Percentiles rank a stretch among this genome's conserved stretches.
Evolutionary conservation across 768 basidiomycete species (phyloP).

Genomic region (Trametes cinnabarina): DNA sequence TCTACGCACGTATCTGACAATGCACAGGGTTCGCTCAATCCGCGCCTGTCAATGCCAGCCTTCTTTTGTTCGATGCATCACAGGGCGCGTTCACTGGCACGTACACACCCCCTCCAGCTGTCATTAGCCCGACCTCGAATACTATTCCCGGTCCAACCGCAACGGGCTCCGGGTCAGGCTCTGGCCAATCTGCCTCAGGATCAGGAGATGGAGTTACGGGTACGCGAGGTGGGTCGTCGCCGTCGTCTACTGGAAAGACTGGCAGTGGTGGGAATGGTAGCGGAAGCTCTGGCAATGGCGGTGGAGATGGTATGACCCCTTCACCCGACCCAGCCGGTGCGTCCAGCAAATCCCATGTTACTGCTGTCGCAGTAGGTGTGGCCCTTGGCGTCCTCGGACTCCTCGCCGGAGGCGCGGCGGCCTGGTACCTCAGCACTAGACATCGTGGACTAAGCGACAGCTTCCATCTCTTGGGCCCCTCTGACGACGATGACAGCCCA

Average conservation of each 20-base stretch:
- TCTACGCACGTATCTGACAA: background rate
- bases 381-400: conserved; percentile 60
- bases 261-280: conserved; percentile 26
- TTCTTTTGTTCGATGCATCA: conserved; percentile 51
- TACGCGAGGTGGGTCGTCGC: conserved; percentile 11
- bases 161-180: conserved; percentile 11
- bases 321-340: background rate
- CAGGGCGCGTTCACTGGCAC: conserved; percentile 37
- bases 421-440: conserved; percentile 48
- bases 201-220: background rate
- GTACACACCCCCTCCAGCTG: conserved; percentile 36
- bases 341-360: conserved; percentile 27
- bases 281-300: conserved; percentile 23
- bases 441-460: conserved; percentile 22
- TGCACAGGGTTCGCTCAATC: conserved; percentile 25
- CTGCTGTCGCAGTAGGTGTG: conserved; percentile 60
- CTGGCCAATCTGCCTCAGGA: conserved; percentile 13
- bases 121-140: conserved; percentile 27
- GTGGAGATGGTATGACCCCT: conserved; percentile 15
- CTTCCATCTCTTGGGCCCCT: conserved; percentile 32
- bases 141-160: conserved; percentile 25
- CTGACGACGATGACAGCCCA: conserved; percentile 35
- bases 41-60: conserved; percentile 51
- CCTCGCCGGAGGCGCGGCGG: conserved; percentile 40
- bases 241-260: conserved; percentile 16